These are phyloP conservation scores for Rhizophlyctis rosea DNA, from an alignment of 192 early-diverging fungal genomes.

Conservation along the genomic window DNA sequence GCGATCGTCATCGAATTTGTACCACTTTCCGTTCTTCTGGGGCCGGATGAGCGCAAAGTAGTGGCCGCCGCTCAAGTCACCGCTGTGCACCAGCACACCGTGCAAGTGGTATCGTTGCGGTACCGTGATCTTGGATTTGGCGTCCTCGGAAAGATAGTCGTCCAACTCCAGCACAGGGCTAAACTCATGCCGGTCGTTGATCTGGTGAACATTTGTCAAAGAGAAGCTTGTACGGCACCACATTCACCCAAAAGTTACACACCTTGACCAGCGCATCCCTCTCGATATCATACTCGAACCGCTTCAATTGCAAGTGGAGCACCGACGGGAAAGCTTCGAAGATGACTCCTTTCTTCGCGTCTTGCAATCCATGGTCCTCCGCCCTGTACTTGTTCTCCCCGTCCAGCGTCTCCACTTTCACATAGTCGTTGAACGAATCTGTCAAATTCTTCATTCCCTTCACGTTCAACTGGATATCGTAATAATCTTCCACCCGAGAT, in stretches of 20 bases:
- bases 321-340: constrained; percentile 93
- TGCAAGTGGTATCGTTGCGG: constrained; percentile 81
- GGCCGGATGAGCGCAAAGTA: constrained; percentile 91
- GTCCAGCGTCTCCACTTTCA: constrained; percentile 86
- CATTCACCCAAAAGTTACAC: constrained; percentile 14
- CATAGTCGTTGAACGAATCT: constrained; percentile 90
- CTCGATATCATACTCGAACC: constrained; percentile 96
- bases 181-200: constrained; percentile 97
- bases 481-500: constrained; percentile 90
- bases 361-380: constrained; percentile 93
- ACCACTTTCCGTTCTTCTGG: constrained; percentile 75
- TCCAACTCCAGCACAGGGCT: constrained; percentile 81
- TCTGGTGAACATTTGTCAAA: constrained; percentile 42
- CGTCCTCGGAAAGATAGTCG: constrained; percentile 68
- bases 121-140: constrained; percentile 51
- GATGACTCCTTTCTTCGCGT: constrained; percentile 94
- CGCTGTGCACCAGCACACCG: constrained; percentile 93
- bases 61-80: constrained; percentile 89
- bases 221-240: background rate
- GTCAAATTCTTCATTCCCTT: constrained; percentile 84
- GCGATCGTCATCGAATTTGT: constrained; percentile 93
- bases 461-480: constrained; percentile 96
- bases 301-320: constrained; percentile 92
- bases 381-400: constrained; percentile 96
- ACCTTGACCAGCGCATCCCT: constrained; percentile 87